A percentile compares a stretch with the other conserved stretches of the same genome.
phyloP scores from a whole-genome alignment of 140 eudicot species.

The Flaveria floridana region DNA sequence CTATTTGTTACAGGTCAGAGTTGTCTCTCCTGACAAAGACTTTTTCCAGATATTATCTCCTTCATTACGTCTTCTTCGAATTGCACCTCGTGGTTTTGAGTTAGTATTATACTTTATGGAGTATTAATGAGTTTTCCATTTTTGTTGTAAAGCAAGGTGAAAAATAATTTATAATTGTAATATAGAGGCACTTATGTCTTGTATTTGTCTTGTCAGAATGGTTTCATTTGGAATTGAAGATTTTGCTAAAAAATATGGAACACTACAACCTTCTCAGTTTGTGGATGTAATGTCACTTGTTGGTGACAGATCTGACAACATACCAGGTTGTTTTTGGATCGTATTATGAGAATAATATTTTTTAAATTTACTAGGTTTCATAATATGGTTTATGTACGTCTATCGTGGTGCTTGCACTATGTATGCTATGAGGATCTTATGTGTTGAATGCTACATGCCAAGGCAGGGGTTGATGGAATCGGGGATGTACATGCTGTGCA shows the following conservation, averaged over 20 bases:
- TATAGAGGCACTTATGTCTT: constrained; percentile 4
- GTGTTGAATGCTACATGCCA: background rate
- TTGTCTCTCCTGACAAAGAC: constrained; percentile 98
- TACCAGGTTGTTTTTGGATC: constrained; percentile 63
- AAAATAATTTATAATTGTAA: background rate
- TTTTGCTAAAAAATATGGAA: constrained; percentile 79
- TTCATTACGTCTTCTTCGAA: constrained; percentile 86
- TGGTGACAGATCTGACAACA: constrained; percentile 93
- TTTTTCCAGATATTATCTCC: constrained; percentile 97
- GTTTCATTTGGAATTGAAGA: constrained; percentile 95
- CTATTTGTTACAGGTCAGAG: constrained; percentile 65
- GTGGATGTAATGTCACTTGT: constrained; percentile 89
- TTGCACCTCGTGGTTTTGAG: constrained; percentile 97
- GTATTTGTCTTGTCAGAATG: constrained; percentile 56
- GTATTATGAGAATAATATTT: background rate
- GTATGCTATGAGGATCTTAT: constrained; percentile 1
- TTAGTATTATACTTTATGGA: constrained; percentile 37
- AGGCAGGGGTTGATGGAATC: constrained; percentile 84
- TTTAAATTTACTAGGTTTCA: background rate
- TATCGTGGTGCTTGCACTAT: background rate
- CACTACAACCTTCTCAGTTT: constrained; percentile 75
- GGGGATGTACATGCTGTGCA: constrained; percentile 89
- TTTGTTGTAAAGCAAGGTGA: background rate
- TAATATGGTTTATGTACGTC: background rate
- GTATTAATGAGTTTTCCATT: background rate